phyloP scores from a whole-genome alignment of 2,329 filamentous ascomycete species.

The Talaromyces sp. region DNA sequence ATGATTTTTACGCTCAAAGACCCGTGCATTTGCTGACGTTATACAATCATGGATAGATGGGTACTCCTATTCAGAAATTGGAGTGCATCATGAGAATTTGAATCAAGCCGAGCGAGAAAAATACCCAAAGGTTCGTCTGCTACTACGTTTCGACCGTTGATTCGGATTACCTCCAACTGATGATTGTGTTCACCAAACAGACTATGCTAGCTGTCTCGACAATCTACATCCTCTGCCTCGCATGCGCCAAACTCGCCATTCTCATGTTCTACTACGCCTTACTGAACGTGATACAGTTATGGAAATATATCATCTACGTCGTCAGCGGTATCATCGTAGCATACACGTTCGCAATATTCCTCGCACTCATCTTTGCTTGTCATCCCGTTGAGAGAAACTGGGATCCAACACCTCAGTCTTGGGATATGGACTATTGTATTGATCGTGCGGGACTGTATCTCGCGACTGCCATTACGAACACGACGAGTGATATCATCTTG shows the following conservation, averaged over 20 bases:
- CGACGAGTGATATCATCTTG: slow-evolving; percentile 26
- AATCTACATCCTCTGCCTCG: slow-evolving; percentile 25
- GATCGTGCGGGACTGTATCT: slow-evolving; percentile 23
- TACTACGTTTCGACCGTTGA: not conserved
- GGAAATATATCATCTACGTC: slow-evolving; percentile 10
- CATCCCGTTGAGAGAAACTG: slow-evolving; percentile 26
- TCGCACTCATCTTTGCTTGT: slow-evolving; percentile 26
- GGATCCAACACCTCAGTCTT: slow-evolving; percentile 16
- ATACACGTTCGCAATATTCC: slow-evolving; percentile 12
- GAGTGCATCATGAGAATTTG: slow-evolving; percentile 1
- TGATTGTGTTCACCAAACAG: not conserved
- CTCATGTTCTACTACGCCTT: slow-evolving; percentile 26
- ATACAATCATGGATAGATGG: not conserved
- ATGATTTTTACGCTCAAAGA: not conserved
- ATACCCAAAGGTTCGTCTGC: slow-evolving; percentile 2
- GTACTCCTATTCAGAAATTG: not conserved
- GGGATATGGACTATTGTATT: slow-evolving; percentile 23
- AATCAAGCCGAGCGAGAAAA: not conserved
- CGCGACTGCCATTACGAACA: slow-evolving; percentile 27
- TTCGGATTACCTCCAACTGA: not conserved
- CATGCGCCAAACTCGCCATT: slow-evolving; percentile 25
- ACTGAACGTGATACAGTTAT: slow-evolving; percentile 13
- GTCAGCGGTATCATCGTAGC: slow-evolving; percentile 19
- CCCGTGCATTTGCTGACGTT: not conserved
- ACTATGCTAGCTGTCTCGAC: slow-evolving; percentile 16